These are phyloP conservation scores for Raffaelea arxii DNA, from an alignment of 2,329 filamentous ascomycete genomes.

Conservation along the genomic window DNA sequence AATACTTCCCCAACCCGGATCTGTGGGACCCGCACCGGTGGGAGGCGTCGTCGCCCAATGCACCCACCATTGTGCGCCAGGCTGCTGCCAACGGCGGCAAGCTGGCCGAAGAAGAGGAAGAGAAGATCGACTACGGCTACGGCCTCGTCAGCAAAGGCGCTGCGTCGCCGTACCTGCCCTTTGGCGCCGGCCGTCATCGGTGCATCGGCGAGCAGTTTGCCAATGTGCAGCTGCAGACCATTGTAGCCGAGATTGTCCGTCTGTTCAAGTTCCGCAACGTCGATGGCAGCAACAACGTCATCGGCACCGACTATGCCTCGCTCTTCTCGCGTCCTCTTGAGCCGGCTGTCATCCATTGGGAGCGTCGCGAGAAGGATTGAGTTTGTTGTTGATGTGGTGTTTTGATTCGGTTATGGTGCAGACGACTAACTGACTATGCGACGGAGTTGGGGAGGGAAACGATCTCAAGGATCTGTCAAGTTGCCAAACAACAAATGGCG, in stretches of 20 bases:
- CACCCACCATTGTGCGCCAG: conserved; percentile 33
- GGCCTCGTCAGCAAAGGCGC: conserved; percentile 87
- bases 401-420: no score
- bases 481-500: no score
- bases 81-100: conserved; percentile 12
- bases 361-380: conserved; percentile 46
- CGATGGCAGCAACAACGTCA: conserved; percentile 58
- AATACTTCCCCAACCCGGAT: conserved; percentile 73
- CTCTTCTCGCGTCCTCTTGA: conserved; percentile 66
- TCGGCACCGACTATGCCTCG: conserved; percentile 59
- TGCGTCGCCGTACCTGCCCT: conserved; percentile 82
- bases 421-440: no score
- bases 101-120: conserved; percentile 45
- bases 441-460: no score
- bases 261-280: conserved; percentile 71
- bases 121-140: conserved; percentile 88
- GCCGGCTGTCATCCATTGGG: conserved; percentile 65
- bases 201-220: conserved; percentile 98
- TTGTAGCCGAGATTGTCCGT: conserved; percentile 66
- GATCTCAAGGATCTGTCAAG: no score
- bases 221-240: conserved; percentile 82
- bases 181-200: conserved; percentile 83
- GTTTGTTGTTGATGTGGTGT: no score
- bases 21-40: conserved; percentile 88
- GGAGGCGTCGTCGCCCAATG: conserved; percentile 55